Conservation (phyloP, 106 monocot species). For the Phalaenopsis equestris region DNA sequence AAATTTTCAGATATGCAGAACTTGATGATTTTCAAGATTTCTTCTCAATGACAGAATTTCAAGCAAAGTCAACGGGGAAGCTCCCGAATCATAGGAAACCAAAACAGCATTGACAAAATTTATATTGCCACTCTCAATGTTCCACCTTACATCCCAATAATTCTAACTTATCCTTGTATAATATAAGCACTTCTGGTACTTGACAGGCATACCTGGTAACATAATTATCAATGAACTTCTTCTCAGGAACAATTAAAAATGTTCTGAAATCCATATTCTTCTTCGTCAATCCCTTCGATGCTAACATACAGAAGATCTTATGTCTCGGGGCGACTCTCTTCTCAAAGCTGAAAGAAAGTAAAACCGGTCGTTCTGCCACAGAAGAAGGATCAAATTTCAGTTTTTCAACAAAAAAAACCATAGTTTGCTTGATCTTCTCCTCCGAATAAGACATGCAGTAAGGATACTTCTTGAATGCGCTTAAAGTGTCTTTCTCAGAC, state of each 20-base stretch:
- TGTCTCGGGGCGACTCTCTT: constrained; percentile 44
- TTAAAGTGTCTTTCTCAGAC: constrained; percentile 15
- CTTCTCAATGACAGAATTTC: no score
- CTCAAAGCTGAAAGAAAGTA: constrained; percentile 33
- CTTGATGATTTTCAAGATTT: no score
- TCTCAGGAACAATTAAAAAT: not conserved
- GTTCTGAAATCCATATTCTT: not conserved
- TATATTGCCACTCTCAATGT: not conserved
- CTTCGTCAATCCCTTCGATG: constrained; percentile 8
- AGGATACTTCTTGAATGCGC: constrained; percentile 20
- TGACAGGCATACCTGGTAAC: constrained; percentile 17
- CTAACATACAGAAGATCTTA: constrained; percentile 20
- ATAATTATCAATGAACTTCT: constrained; percentile 20
- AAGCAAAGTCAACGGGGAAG: no score
- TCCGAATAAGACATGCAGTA: constrained; percentile 3
- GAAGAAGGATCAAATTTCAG: constrained; percentile 10
- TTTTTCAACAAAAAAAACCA: constrained; percentile 26
- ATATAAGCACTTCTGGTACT: constrained; percentile 9
- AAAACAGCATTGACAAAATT: no score
- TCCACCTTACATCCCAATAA: not conserved
- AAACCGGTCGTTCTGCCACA: constrained; percentile 9
- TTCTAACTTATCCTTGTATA: constrained; percentile 1
- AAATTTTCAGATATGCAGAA: no score
- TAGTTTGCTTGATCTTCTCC: constrained; percentile 14
- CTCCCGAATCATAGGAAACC: no score